Evolutionary conservation across 805 yeast genomes (phyloP), one percentile per base, ranked within the genome.

Genomic region (Tetrapisispora arboricola): DNA sequence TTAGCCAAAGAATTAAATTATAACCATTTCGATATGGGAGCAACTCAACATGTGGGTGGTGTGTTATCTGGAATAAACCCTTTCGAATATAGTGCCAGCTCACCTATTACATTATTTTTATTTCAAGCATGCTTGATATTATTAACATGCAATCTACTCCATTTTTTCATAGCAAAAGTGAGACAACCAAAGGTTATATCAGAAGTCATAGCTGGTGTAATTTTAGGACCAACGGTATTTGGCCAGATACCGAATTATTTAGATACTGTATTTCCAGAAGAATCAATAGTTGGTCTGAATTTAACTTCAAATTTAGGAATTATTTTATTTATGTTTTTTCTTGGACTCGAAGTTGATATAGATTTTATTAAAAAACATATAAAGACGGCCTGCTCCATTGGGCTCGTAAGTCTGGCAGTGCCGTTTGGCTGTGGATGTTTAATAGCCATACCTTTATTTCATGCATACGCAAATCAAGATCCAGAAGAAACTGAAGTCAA

Each of bases 361-460:
- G 66, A 65, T 21, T 81, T 80, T 53, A 75, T 84, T 46, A 72
- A 66, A 49, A 77, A 73, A 44, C 76, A 84, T 55, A 47, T 75
- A 25, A 67, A 63, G 33, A 78, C 74, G 4, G 90, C 94, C 0
- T 45, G 79, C 3, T 60, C 76, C 2, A 88, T 84, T 21, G 92
- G 92, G 3, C 44, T 81, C 17, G 66, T 76, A 41, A 80, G 81
- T 48, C 77, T 84, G 78, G 80, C 82, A 3, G 65, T 84, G 7
- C 94, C 94, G 0, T 84, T 84, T 60, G 92, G 82, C 0, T 67
- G 81, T 40, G 94, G 94, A 1, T 80, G 84, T 54, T 75, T 77
- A 4, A 71, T 83, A 19, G 71, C 92, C 1, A 68, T 71, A 19
- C 92, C 92, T 0, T 57, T 84, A 24, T 83, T 76, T 61, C 64